These are phyloP conservation scores for Calvatia gigantea DNA, from an alignment of 768 basidiomycete genomes.

Conservation along the genomic window DNA sequence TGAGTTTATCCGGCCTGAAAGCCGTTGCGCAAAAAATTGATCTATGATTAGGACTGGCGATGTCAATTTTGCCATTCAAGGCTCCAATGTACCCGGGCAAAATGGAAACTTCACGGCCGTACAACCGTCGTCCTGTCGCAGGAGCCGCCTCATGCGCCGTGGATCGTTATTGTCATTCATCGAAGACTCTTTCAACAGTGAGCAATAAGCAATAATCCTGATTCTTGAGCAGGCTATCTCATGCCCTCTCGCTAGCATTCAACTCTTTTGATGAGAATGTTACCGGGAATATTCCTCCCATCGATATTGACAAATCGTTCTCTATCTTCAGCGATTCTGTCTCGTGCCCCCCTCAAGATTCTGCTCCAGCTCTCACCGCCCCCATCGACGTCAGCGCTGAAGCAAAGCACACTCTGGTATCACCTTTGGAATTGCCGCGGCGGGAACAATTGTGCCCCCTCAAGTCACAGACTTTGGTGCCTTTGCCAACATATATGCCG, in stretches of 20 bases:
- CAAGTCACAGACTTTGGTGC: background rate
- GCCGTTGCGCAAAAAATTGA: background rate
- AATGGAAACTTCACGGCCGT: background rate
- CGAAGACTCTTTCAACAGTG: background rate
- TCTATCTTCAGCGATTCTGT: slow-evolving; percentile 18
- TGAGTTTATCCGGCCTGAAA: background rate
- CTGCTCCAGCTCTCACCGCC: background rate
- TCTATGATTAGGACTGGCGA: background rate
- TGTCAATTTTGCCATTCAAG: slow-evolving; percentile 8
- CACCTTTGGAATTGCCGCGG: slow-evolving; percentile 6
- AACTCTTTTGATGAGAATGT: slow-evolving; percentile 18
- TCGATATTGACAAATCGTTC: slow-evolving; percentile 20
- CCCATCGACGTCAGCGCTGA: slow-evolving; percentile 4
- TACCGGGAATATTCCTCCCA: slow-evolving; percentile 18
- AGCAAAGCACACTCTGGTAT: slow-evolving; percentile 4
- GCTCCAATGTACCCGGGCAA: slow-evolving; percentile 13
- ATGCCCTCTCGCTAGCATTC: slow-evolving; percentile 8
- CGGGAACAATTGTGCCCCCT: slow-evolving; percentile 11
- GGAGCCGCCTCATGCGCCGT: background rate
- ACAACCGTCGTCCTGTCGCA: background rate
- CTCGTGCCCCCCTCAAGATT: background rate
- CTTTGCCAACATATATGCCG: background rate
- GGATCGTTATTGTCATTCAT: background rate
- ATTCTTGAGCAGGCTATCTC: background rate
- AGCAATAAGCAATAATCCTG: background rate